Evolutionary conservation across 83 land plant genomes (phyloP).

Genomic region (Larix sibirica): DNA sequence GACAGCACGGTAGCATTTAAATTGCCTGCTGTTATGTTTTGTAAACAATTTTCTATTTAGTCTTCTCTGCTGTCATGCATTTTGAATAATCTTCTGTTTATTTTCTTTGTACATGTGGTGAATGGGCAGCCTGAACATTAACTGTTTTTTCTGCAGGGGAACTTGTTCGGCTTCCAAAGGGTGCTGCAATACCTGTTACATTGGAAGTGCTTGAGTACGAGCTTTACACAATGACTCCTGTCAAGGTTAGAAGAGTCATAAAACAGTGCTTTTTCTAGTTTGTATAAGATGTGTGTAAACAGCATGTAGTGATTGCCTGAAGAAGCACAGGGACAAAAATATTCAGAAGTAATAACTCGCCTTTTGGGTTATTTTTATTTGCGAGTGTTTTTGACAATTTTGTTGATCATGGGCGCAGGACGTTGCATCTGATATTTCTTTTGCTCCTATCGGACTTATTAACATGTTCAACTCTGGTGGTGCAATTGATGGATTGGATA

Average conservation of each 20-base stretch:
- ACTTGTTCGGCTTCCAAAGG: constrained; percentile 53
- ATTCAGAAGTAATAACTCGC: too few relatives aligned
- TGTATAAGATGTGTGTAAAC: too few relatives aligned
- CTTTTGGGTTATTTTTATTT: neutral
- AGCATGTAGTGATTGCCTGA: too few relatives aligned
- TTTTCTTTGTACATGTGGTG: neutral
- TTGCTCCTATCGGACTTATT: constrained; percentile 83
- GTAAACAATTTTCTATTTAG: neutral
- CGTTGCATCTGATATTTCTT: constrained; percentile 42
- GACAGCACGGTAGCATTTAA: too few relatives aligned
- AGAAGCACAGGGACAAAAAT: too few relatives aligned
- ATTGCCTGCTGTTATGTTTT: too few relatives aligned
- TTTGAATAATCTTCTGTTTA: neutral
- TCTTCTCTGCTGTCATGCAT: neutral
- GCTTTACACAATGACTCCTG: constrained; percentile 75
- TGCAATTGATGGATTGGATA: constrained; percentile 54
- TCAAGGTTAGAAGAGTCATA: constrained; percentile 51
- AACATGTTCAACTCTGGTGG: constrained; percentile 89
- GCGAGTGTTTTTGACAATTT: neutral
- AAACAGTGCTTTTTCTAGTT: too few relatives aligned
- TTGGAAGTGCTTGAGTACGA: constrained; percentile 78
- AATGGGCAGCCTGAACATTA: neutral
- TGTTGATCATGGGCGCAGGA: constrained; percentile 33
- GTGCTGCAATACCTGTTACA: constrained; percentile 63
- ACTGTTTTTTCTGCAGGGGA: constrained; percentile 40